Percentiles rank a stretch among this genome's conserved stretches.
Evolutionary conservation across 495 filamentous ascomycete genomes (phyloP).

Genomic region (Terfezia boudieri): DNA sequence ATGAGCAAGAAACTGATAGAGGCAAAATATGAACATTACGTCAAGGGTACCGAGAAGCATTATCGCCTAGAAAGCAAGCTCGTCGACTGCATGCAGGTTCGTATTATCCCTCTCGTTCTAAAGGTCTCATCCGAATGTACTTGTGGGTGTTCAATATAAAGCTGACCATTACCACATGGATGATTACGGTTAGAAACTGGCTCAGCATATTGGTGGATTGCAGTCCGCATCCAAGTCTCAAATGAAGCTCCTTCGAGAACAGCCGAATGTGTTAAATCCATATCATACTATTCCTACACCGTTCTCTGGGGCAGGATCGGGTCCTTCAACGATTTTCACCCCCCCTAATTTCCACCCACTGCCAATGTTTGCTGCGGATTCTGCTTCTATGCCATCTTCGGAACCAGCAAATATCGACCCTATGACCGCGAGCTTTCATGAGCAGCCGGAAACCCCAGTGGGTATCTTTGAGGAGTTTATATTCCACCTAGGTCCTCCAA

Average conservation of each 20-base stretch:
- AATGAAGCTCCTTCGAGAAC: slow-evolving; percentile 42
- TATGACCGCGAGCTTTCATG: neutral
- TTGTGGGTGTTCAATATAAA: too few species aligned
- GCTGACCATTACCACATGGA: neutral
- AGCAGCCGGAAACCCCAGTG: slow-evolving; percentile 26
- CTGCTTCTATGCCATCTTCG: neutral
- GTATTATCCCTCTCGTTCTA: neutral
- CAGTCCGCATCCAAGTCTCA: slow-evolving; percentile 76
- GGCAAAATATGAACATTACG: slow-evolving; percentile 74
- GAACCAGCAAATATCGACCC: neutral
- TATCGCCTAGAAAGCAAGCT: slow-evolving; percentile 61
- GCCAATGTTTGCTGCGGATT: neutral
- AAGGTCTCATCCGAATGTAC: too few species aligned
- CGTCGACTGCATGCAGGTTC: slow-evolving; percentile 53
- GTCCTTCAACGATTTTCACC: slow-evolving; percentile 28
- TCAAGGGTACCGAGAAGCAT: slow-evolving; percentile 59
- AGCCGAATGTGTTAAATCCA: neutral
- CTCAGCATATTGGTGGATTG: slow-evolving; percentile 77
- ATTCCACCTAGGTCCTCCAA: slow-evolving; percentile 63
- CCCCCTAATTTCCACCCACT: neutral
- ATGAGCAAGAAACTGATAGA: slow-evolving; percentile 67
- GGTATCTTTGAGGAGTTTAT: slow-evolving; percentile 85
- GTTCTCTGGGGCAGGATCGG: slow-evolving; percentile 25
- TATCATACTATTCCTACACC: slow-evolving; percentile 20
- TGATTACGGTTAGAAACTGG: slow-evolving; percentile 29